Evolutionary conservation across 495 filamentous ascomycete genomes (phyloP).

Genomic region (Daldinia vernicosa): DNA sequence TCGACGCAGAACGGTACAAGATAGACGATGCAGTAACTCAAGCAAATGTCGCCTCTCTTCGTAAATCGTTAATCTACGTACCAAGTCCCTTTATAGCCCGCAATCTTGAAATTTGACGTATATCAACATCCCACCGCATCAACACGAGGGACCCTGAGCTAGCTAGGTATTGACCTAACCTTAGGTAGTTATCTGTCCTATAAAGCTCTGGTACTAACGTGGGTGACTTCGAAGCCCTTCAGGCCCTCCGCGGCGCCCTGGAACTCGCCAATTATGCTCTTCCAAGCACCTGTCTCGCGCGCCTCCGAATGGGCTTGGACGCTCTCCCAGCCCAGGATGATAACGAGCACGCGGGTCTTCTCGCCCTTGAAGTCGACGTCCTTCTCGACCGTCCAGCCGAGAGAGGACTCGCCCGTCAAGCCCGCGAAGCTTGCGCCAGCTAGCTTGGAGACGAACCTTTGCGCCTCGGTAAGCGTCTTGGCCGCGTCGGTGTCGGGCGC

Average conservation of each 20-base stretch:
- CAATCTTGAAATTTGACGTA: background rate
- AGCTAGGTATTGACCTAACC: background rate
- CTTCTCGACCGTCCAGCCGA: slow-evolving; percentile 30
- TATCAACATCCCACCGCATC: background rate
- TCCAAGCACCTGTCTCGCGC: slow-evolving; percentile 7
- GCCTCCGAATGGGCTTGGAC: slow-evolving; percentile 23
- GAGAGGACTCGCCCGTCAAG: slow-evolving; percentile 13
- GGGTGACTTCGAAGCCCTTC: slow-evolving; percentile 24
- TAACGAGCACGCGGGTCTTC: slow-evolving; percentile 19
- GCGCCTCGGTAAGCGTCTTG: slow-evolving; percentile 1
- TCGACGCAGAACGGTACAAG: too few species aligned
- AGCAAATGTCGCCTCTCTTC: slow-evolving; percentile 4
- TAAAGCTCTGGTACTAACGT: slow-evolving; percentile 20
- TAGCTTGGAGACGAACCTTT: slow-evolving; percentile 3
- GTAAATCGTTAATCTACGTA: slow-evolving; percentile 17
- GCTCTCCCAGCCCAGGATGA: slow-evolving; percentile 35
- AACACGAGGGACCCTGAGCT: background rate
- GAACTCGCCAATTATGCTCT: slow-evolving; percentile 12
- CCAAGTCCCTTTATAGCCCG: background rate
- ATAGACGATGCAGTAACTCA: background rate
- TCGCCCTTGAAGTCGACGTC: slow-evolving; percentile 30
- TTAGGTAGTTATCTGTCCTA: background rate
- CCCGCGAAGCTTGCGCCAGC: slow-evolving; percentile 13
- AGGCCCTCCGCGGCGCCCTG: slow-evolving; percentile 6
- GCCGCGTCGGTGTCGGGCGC: slow-evolving; percentile 8